These are phyloP conservation scores for Ceratobasidium sp. DNA, from an alignment of 1,284 basidiomycete species.

Conservation along the genomic window DNA sequence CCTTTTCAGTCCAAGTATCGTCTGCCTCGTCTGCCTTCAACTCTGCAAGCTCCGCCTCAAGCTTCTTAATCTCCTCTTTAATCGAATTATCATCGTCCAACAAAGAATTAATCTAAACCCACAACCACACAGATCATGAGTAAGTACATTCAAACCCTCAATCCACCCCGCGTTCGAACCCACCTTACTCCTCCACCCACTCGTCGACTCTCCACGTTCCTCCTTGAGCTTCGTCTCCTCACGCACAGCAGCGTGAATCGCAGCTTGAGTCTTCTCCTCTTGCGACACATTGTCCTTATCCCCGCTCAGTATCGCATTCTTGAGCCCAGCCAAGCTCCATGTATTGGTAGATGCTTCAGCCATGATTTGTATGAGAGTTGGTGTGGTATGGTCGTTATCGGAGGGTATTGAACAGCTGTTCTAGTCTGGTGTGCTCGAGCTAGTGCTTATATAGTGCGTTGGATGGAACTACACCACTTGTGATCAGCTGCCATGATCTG, in stretches of 20 bases:
- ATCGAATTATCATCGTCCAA: constrained; percentile 23
- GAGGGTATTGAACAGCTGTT: constrained; percentile 4
- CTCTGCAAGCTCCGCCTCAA: constrained; percentile 34
- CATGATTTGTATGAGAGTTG: constrained; percentile 2
- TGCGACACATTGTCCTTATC: constrained; percentile 18
- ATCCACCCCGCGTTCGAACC: background rate
- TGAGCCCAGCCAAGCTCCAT: constrained; percentile 12
- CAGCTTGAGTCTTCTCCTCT: constrained; percentile 26
- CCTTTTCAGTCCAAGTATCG: constrained; percentile 38
- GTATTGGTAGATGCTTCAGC: constrained; percentile 9
- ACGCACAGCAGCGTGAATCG: constrained; percentile 24
- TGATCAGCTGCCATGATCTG: background rate
- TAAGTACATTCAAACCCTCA: background rate
- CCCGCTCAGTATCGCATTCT: constrained; percentile 24
- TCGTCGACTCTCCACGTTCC: constrained; percentile 15
- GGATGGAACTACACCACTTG: no score
- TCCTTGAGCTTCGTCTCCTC: constrained; percentile 39
- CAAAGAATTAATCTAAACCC: constrained; percentile 16
- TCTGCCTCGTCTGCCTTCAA: constrained; percentile 32
- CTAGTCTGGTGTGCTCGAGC: no score
- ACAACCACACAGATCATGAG: background rate
- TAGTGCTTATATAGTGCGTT: no score
- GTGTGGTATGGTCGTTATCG: background rate
- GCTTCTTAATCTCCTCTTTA: constrained; percentile 26
- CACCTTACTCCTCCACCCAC: constrained; percentile 26